Percentiles rank a stretch among this genome's conserved stretches.
phyloP scores from a whole-genome alignment of 805 yeast species.

The Torulaspora quercuum region DNA sequence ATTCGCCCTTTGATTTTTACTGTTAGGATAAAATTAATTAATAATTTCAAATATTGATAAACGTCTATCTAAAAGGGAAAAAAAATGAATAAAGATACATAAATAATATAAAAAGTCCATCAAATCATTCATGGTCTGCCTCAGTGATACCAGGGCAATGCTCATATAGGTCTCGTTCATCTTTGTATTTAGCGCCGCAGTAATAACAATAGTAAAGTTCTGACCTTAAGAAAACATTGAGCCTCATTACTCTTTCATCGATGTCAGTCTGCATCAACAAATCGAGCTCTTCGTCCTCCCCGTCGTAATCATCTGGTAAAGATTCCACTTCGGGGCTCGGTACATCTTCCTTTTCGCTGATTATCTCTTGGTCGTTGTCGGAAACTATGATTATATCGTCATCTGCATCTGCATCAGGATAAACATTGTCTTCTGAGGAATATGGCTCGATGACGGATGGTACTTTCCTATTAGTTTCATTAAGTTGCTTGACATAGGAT shows the following conservation, averaged over 20 bases:
- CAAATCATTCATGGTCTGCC: slow-evolving; percentile 39
- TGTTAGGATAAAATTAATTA: too few relatives aligned
- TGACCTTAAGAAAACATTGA: slow-evolving; percentile 41
- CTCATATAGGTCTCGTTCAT: slow-evolving; percentile 38
- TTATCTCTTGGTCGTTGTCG: not conserved
- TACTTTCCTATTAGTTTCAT: slow-evolving; percentile 11
- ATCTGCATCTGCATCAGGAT: not conserved
- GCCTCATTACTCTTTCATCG: slow-evolving; percentile 33
- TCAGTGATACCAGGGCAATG: slow-evolving; percentile 51
- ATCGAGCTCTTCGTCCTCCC: slow-evolving; percentile 35
- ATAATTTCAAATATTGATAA: too few relatives aligned
- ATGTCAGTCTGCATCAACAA: slow-evolving; percentile 29
- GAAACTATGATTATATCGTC: slow-evolving; percentile 1
- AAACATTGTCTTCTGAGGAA: slow-evolving; percentile 5
- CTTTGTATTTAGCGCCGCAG: slow-evolving; percentile 45
- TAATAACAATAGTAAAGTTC: slow-evolving; percentile 46
- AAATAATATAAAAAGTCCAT: not conserved
- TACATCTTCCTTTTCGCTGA: not conserved
- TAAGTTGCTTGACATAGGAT: slow-evolving; percentile 29
- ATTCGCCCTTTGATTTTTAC: not conserved
- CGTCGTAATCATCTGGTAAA: slow-evolving; percentile 12
- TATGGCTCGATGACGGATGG: slow-evolving; percentile 16
- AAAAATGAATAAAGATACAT: slow-evolving; percentile 1
- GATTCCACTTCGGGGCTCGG: slow-evolving; percentile 13
- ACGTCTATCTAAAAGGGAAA: not conserved